Evolutionary conservation across 1,284 basidiomycete species (phyloP), one percentile per base, ranked within the genome.

Genomic region (Agaricales sp.): DNA sequence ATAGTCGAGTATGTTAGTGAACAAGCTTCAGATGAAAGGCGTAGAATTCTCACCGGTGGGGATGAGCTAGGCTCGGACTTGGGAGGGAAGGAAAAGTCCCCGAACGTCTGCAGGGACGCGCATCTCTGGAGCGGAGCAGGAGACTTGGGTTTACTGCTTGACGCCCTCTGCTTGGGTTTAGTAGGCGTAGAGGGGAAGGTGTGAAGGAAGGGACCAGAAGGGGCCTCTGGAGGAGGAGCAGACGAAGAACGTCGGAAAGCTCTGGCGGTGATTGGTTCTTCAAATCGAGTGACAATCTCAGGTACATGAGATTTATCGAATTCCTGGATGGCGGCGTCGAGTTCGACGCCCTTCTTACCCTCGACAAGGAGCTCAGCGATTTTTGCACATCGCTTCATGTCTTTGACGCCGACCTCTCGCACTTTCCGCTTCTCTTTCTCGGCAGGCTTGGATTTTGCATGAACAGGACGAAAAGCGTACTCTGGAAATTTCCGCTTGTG

Each of bases 291-390:
- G 25, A 82, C 69, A 55, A 84, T 64, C 59, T 77, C 72, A 2
- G 78, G 78, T 37, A 82, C 71, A 57, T 85, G 81, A 41, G 72
- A 62, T 55, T 73, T 73, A 62, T 87, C 83, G 63, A 85, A 86
- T 61, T 84, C 84, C 58, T 78, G 73, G 57, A 90, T 80, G 14
- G 81, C 85, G 13, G 64, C 71, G 56, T 85, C 78, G 48, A 91
- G 74, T 54, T 78, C 81, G 21, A 67, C 66, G 2, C 84, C 87
- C 57, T 79, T 85, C 64, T 82, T 83, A 16, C 87, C 87, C 55
- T 78, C 73, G 46, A 82, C 77, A 30, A 90, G 70, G 0, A 90
- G 68, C 62, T 84, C 76, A n/a, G 87, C 87, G 47, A 91, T 87
- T 67, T 81, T 82, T 38, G 72, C 74, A 61, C 82, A 86, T 2